These are phyloP conservation scores for Sapria himalayana DNA, from an alignment of 345 rosid genomes.

Conservation along the genomic window DNA sequence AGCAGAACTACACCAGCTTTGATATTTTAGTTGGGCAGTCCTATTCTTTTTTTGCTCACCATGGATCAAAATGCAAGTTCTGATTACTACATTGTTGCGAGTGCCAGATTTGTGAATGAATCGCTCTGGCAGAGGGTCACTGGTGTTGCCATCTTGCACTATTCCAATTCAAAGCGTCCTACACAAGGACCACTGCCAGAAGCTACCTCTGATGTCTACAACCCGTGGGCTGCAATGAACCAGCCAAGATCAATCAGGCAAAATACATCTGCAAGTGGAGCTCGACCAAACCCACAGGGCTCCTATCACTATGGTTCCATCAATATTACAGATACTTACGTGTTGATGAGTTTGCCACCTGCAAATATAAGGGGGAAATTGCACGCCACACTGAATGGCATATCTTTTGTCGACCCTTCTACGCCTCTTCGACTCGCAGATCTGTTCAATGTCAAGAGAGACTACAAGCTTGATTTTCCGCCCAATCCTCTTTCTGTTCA, in stretches of 20 bases:
- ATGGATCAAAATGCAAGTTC: constrained; percentile 74
- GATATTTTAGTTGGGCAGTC: constrained; percentile 92
- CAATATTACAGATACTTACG: constrained; percentile 53
- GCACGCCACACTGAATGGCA: constrained; percentile 58
- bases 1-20: constrained; percentile 53
- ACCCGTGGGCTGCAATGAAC: constrained; percentile 59
- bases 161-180: constrained; percentile 73
- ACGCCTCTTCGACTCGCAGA: constrained; percentile 76
- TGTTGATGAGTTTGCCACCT: constrained; percentile 54
- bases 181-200: constrained; percentile 64
- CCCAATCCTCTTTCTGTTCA: constrained; percentile 31
- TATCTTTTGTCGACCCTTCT: constrained; percentile 51
- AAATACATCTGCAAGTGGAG: constrained; percentile 82
- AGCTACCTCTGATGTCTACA: constrained; percentile 43
- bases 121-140: constrained; percentile 78
- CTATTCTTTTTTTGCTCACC: constrained; percentile 63
- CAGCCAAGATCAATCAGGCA: constrained; percentile 84
- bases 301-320: constrained; percentile 80
- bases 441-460: constrained; percentile 39
- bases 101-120: constrained; percentile 85
- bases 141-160: constrained; percentile 83
- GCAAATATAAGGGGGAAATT: constrained; percentile 31
- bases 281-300: constrained; percentile 96
- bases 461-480: constrained; percentile 81
- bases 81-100: constrained; percentile 84